Base-by-base conservation (phyloP, 192 early-diverging fungal genomes). In the Bifiguratus adelaidae region DNA sequence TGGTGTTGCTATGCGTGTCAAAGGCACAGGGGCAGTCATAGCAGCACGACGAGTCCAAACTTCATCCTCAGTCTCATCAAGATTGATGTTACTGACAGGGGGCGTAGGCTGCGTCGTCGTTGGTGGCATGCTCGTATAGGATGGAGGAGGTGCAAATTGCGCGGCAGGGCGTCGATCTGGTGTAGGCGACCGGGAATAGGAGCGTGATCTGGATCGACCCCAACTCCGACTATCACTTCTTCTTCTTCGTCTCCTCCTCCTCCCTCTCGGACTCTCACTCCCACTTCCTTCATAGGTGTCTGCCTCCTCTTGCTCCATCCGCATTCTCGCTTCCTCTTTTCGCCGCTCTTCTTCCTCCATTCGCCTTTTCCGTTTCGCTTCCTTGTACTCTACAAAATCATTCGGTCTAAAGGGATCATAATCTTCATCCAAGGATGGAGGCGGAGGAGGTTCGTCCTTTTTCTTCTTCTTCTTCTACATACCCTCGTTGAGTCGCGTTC, bases 371-470 rank as follows among this genome's bases (percentile, higher is more conserved):
- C 60, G 52, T 47, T 86, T 80, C 4, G 59, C 24, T 35, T 59
- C 52, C 50, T 85, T 86, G 33, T 74, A 80, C 25, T 68, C 62
- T 23, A 83, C 77, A 56, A 73, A 88, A 35, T 88, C 85, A 41
- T 85, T 88, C 3, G 85, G 85, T 41, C 73, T 48, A 2, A 67
- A 47, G 25, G 84, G 79, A 30, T 88, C 85, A 60, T 79, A 82
- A 30, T 75, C 76, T 32, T 78, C 76, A 11, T 59, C 47, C 33
- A 75, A 47, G 16, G 51, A 52, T 27, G 70, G 50, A 23, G 61
- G 56, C n/a, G 50, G 53, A 19, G 56, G 52, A 35, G 49, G 24
- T 41, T 43, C 41, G 2, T 45, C 48, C 7, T 49, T 36, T 19
- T 43, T 30, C 20, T 44, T 52, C 55, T 63, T 56, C 35, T 56